phyloP scores from a whole-genome alignment of 2,329 filamentous ascomycete species.

The Penicillium verrucosum region DNA sequence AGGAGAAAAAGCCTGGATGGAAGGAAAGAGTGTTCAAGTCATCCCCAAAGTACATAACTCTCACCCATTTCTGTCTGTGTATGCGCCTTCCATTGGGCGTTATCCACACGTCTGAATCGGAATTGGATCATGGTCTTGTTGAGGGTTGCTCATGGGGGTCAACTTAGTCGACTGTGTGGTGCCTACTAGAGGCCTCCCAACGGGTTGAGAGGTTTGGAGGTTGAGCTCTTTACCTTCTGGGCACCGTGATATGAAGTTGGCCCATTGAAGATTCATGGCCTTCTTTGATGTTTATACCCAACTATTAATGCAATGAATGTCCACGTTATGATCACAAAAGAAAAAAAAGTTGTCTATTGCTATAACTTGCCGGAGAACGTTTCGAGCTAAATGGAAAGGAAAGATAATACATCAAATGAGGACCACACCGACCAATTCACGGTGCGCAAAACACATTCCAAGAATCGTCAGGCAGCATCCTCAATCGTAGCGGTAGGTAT shows the following conservation, averaged over 20 bases:
- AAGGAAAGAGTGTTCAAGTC: not conserved
- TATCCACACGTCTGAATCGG: not conserved
- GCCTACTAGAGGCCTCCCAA: not conserved
- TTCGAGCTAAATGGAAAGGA: conserved; percentile 27
- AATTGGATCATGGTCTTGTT: not conserved
- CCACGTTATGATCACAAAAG: conserved; percentile 13
- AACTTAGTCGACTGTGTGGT: not conserved
- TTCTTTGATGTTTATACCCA: conserved; percentile 14
- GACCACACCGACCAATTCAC: conserved; percentile 13
- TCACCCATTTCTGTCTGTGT: not conserved
- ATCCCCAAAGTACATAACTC: not conserved
- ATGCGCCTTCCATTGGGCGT: not conserved
- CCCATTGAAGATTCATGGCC: conserved; percentile 1
- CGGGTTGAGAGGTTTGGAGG: not conserved
- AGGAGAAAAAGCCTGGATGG: not conserved
- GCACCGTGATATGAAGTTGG: not conserved
- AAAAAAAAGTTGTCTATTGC: conserved; percentile 23
- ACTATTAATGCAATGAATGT: conserved; percentile 6
- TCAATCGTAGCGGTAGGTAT: conserved; percentile 26
- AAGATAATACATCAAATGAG: conserved; percentile 31
- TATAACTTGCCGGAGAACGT: conserved; percentile 26
- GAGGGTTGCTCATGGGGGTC: not conserved
- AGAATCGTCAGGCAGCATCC: conserved; percentile 19
- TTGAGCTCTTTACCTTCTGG: not conserved
- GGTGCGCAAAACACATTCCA: conserved; percentile 12